These are phyloP conservation scores for Roridomyces roridus DNA, from an alignment of 768 basidiomycete genomes.

Conservation along the genomic window DNA sequence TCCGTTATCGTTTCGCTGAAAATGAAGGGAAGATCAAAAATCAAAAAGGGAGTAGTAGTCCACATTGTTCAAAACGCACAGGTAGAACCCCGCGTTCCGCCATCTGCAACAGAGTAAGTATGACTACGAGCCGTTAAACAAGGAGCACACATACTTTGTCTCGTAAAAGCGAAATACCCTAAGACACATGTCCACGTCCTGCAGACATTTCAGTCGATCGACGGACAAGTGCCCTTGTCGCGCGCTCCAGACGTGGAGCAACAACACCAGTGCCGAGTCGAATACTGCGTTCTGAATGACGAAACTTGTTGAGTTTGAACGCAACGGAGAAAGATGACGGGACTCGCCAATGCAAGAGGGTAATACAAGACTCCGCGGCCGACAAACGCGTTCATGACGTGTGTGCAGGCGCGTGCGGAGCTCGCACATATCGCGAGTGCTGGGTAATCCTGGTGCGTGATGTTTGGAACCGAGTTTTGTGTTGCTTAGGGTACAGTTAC, in stretches of 20 bases:
- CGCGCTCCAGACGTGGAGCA: conserved; percentile 4
- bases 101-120: too few species aligned
- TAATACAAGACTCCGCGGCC: conserved; percentile 1
- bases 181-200: neutral
- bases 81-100: too few species aligned
- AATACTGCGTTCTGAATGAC: neutral
- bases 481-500: neutral
- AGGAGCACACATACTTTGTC: too few species aligned
- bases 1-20: too few species aligned
- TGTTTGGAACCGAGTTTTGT: conserved; percentile 22
- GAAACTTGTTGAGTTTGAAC: too few species aligned
- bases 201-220: conserved; percentile 5
- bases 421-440: conserved; percentile 76
- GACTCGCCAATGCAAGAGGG: neutral
- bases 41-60: too few species aligned
- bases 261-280: neutral
- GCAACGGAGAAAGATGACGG: too few species aligned
- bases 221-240: neutral
- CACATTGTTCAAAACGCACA: too few species aligned
- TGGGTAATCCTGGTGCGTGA: conserved; percentile 42
- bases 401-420: conserved; percentile 66
- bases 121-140: too few species aligned
- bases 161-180: too few species aligned
- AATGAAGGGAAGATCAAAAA: too few species aligned
- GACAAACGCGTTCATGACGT: conserved; percentile 54